Percentiles rank a stretch among this genome's conserved stretches.
Evolutionary conservation across 495 filamentous ascomycete species (phyloP).

Genomic region (Pyrenopolyporus hunteri): DNA sequence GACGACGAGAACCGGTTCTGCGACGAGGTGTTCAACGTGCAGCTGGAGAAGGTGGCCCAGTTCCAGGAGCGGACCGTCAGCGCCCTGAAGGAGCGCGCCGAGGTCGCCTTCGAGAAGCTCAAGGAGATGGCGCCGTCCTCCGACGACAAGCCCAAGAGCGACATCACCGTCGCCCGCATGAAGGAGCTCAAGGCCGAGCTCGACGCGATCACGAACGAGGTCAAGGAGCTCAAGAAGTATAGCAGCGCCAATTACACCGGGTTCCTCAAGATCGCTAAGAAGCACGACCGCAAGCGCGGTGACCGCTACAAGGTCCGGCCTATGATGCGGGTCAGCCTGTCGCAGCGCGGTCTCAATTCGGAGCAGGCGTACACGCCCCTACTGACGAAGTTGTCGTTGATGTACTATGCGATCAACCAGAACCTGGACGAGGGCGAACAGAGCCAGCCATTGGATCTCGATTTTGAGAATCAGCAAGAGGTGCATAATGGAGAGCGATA

Average conservation of each 20-base stretch:
- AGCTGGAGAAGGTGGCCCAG: slow-evolving; percentile 91
- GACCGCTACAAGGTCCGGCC: slow-evolving; percentile 82
- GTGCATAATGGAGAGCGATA: slow-evolving; percentile 69
- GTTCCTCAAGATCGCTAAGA: slow-evolving; percentile 97
- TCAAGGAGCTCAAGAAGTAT: slow-evolving; percentile 92
- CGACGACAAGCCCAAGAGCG: slow-evolving; percentile 46
- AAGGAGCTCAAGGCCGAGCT: slow-evolving; percentile 77
- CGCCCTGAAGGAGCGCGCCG: slow-evolving; percentile 71
- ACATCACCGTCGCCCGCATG: slow-evolving; percentile 60
- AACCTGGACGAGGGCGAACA: slow-evolving; percentile 64
- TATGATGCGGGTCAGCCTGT: slow-evolving; percentile 85
- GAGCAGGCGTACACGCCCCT: slow-evolving; percentile 88
- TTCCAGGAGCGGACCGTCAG: slow-evolving; percentile 82
- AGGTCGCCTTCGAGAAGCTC: slow-evolving; percentile 65
- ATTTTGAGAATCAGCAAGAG: slow-evolving; percentile 48
- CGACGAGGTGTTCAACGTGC: slow-evolving; percentile 90
- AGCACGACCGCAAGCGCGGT: slow-evolving; percentile 91
- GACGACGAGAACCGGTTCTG: slow-evolving; percentile 94
- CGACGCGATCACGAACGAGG: slow-evolving; percentile 85
- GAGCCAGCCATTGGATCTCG: slow-evolving; percentile 39
- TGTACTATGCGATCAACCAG: slow-evolving; percentile 94
- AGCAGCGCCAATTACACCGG: slow-evolving; percentile 96
- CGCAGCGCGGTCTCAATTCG: slow-evolving; percentile 89
- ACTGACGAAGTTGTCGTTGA: slow-evolving; percentile 85
- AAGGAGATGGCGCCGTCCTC: slow-evolving; percentile 58